Percentiles rank a stretch among this genome's conserved stretches.
phyloP scores from a whole-genome alignment of 257 asterid species.

The Echites panduratus region DNA sequence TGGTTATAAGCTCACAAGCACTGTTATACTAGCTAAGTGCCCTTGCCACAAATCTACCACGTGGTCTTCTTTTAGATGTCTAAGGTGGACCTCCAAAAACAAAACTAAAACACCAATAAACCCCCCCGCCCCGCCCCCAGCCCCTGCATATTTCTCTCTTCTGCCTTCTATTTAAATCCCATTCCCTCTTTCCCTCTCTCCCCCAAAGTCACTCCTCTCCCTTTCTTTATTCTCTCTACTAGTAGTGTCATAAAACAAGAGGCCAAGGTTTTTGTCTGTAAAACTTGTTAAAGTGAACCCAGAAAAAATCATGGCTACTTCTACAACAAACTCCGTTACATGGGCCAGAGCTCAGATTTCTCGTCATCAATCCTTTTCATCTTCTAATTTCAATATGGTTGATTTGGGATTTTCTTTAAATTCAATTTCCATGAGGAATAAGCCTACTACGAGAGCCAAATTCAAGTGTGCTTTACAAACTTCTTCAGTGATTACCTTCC shows the following conservation, averaged over 20 bases:
- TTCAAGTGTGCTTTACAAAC: slow-evolving; percentile 19
- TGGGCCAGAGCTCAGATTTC: slow-evolving; percentile 6
- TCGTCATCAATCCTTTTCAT: slow-evolving; percentile 2
- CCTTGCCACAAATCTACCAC: slow-evolving; percentile 23
- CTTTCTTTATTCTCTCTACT: background rate
- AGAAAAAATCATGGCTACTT: slow-evolving; percentile 12
- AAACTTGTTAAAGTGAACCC: background rate
- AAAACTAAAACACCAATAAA: background rate
- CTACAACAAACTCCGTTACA: slow-evolving; percentile 10
- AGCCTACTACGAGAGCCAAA: background rate
- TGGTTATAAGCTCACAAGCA: background rate
- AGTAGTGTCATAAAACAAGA: too few species aligned
- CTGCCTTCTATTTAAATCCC: slow-evolving; percentile 14
- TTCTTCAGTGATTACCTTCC: slow-evolving; percentile 18
- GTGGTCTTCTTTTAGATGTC: slow-evolving; percentile 23
- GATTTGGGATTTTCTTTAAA: slow-evolving; percentile 8
- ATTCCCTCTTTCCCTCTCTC: slow-evolving; percentile 8
- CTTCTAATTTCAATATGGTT: slow-evolving; percentile 8
- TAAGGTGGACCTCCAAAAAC: slow-evolving; percentile 17
- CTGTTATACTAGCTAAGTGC: slow-evolving; percentile 7
- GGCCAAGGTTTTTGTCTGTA: background rate
- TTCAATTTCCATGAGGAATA: slow-evolving; percentile 16
- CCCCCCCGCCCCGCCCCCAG: background rate
- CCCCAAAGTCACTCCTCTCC: background rate
- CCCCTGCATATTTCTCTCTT: background rate